A percentile compares a stretch with the other conserved stretches of the same genome.
Conservation (phyloP, 139 green algal genomes). For the Tetradesmus obliquus region DNA sequence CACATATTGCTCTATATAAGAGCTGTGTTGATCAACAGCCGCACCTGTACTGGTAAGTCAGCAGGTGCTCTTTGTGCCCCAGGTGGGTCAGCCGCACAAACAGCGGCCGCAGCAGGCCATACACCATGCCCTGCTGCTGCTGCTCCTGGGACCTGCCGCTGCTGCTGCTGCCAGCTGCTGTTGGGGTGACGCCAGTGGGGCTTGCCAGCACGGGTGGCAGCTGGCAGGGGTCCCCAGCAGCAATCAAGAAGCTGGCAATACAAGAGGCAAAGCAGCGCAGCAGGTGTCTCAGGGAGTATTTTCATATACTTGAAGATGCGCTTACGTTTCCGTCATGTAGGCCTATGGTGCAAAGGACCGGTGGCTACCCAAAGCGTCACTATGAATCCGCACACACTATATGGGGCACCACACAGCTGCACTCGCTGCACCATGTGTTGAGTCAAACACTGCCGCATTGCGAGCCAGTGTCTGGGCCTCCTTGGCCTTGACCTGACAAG, state of each 20-base stretch:
- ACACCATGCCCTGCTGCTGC: background rate
- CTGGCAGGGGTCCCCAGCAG: slow-evolving; percentile 81
- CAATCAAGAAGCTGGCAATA: slow-evolving; percentile 75
- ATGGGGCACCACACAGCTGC: too few relatives aligned
- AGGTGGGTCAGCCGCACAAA: slow-evolving; percentile 81
- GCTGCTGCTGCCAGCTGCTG: slow-evolving; percentile 17
- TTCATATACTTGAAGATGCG: too few relatives aligned
- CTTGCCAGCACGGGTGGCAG: slow-evolving; percentile 56
- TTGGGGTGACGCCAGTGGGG: slow-evolving; percentile 58
- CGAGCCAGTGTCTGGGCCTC: too few relatives aligned
- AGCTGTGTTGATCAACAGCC: background rate
- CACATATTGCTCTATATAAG: background rate
- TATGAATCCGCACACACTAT: too few relatives aligned
- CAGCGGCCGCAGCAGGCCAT: slow-evolving; percentile 79
- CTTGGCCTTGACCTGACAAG: too few relatives aligned
- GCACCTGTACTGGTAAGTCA: slow-evolving; percentile 82
- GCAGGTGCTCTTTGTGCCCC: slow-evolving; percentile 73
- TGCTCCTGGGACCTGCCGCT: background rate
- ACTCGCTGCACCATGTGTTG: too few relatives aligned
- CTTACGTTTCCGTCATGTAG: too few relatives aligned
- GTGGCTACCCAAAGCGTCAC: too few relatives aligned
- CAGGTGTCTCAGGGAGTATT: too few relatives aligned
- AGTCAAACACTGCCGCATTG: too few relatives aligned
- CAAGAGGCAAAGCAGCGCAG: background rate
- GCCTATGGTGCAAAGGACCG: too few relatives aligned